Evolutionary conservation across 176 grass and related monocot species (phyloP), one percentile per base, ranked within the genome.

Genomic region (Poa pratensis): DNA sequence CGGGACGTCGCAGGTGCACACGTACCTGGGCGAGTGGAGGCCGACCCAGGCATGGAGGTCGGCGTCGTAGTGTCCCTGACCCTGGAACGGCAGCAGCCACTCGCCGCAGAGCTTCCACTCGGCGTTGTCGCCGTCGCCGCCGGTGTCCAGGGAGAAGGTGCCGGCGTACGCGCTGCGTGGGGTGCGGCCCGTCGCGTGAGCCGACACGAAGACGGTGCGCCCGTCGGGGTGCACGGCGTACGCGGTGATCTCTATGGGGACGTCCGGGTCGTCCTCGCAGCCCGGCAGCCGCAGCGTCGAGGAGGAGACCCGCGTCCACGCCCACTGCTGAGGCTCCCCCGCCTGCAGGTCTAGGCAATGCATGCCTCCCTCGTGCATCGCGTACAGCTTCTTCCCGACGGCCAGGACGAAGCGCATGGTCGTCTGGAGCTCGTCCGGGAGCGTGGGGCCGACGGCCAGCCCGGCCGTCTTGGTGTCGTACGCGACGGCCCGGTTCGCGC

Each of bases 21-120:
- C 3, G 35, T 73, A 5, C 8, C 50, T 9, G 0, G 8, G 34
- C 0, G 51, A 83, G 16, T 82, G 80, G 51, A 82, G n/a, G 9
- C 80, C 80, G 67, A 82, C 80, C 67, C 67, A 82, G 22, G 67
- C 43, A 55, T 54, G 51, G 35, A 83, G 51, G 67, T 6, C 40
- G 68, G 15, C 11, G 80, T 83, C 80, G 80, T 83, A 83, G 80
- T 73, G 51, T n/a, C 67, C 80, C 37, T 73, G 52, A 22, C 68
- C 80, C 2, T 5, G 67, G 55, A 73, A 73, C 4, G 80, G 80
- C 52, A 83, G 80, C 80, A 83, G 67, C 67, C 80, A 83, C 9
- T 72, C 51, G 67, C 80, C 80, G 6, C 22, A n/a, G 69, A 14
- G 42, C 42, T 43, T 48, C 52, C 80, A 83, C 9, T 26, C 35